Conservation (phyloP, 2,329 filamentous ascomycete genomes). For the Moelleriella libera region DNA sequence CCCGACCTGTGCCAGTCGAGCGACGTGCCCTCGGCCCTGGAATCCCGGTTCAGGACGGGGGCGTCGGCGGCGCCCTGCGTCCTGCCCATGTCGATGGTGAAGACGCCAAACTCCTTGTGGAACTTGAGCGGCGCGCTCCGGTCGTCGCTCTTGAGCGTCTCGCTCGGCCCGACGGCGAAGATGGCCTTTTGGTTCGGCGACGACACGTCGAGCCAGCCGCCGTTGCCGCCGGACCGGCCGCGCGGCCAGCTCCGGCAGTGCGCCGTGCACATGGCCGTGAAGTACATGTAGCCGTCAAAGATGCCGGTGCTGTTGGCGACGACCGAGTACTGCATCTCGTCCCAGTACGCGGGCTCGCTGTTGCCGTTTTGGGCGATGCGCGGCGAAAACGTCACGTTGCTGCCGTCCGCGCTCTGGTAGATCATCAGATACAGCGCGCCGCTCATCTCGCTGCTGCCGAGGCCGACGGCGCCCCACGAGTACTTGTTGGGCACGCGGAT, state of each 20-base stretch:
- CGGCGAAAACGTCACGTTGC: slow-evolving; percentile 41
- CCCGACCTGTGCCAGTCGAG: slow-evolving; percentile 16
- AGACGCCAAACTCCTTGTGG: slow-evolving; percentile 38
- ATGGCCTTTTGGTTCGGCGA: slow-evolving; percentile 33
- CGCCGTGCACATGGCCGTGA: slow-evolving; percentile 33
- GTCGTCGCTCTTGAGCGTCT: slow-evolving; percentile 26
- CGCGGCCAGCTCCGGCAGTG: slow-evolving; percentile 37
- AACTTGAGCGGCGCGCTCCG: slow-evolving; percentile 29
- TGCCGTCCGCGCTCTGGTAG: slow-evolving; percentile 31
- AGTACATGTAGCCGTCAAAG: slow-evolving; percentile 28
- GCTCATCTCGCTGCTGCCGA: slow-evolving; percentile 36
- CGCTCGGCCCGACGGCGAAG: slow-evolving; percentile 39
- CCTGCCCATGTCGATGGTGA: slow-evolving; percentile 38
- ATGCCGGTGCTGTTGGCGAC: slow-evolving; percentile 32
- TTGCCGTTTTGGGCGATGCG: slow-evolving; percentile 31
- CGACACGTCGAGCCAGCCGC: slow-evolving; percentile 34
- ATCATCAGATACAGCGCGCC: slow-evolving; percentile 38
- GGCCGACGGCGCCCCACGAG: slow-evolving; percentile 40
- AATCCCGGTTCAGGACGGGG: slow-evolving; percentile 21
- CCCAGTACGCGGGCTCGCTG: slow-evolving; percentile 34
- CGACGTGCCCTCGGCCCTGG: slow-evolving; percentile 19
- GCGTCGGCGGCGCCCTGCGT: slow-evolving; percentile 31
- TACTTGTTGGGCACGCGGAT: slow-evolving; percentile 29
- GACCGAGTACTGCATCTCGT: slow-evolving; percentile 26
- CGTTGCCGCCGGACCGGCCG: slow-evolving; percentile 11